Evolutionary conservation across 768 basidiomycete species (phyloP).

Genomic region (Trametes maxima): DNA sequence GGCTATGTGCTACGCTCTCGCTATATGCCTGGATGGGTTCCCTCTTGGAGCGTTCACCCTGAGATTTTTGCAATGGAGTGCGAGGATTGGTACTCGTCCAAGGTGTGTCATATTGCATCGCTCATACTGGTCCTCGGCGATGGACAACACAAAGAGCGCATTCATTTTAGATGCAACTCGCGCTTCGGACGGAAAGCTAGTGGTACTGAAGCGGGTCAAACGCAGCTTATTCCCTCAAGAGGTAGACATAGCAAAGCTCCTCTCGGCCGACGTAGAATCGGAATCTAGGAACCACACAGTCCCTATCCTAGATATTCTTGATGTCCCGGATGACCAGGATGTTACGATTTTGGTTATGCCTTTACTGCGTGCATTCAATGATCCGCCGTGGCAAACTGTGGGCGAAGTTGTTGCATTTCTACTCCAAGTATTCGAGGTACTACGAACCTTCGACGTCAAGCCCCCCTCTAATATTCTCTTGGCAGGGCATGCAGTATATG

Average conservation of each 20-base stretch:
- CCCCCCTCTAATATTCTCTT: not conserved
- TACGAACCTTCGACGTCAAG: not conserved
- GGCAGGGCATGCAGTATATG: not conserved
- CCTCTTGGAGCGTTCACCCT: conserved; percentile 27
- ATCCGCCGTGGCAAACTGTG: conserved; percentile 36
- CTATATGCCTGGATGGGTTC: conserved; percentile 30
- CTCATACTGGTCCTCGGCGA: not conserved
- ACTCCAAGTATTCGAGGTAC: conserved; percentile 39
- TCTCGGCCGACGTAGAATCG: conserved; percentile 7
- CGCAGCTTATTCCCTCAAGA: conserved; percentile 23
- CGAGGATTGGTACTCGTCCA: conserved; percentile 9
- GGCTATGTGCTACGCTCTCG: conserved; percentile 30
- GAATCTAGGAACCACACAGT: conserved; percentile 31
- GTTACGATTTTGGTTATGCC: conserved; percentile 36
- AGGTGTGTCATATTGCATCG: not conserved
- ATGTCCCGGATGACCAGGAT: conserved; percentile 13
- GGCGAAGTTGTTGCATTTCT: conserved; percentile 41
- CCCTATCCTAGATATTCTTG: conserved; percentile 26
- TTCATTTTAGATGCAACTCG: conserved; percentile 26
- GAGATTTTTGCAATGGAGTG: not conserved
- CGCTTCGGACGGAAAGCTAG: conserved; percentile 18
- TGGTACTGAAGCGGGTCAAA: conserved; percentile 23
- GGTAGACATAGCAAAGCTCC: conserved; percentile 5
- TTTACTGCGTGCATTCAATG: conserved; percentile 29
- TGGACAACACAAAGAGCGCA: not conserved